These are phyloP conservation scores for Botrytis hyacinthi DNA, from an alignment of 2,329 filamentous ascomycete genomes.

Conservation along the genomic window DNA sequence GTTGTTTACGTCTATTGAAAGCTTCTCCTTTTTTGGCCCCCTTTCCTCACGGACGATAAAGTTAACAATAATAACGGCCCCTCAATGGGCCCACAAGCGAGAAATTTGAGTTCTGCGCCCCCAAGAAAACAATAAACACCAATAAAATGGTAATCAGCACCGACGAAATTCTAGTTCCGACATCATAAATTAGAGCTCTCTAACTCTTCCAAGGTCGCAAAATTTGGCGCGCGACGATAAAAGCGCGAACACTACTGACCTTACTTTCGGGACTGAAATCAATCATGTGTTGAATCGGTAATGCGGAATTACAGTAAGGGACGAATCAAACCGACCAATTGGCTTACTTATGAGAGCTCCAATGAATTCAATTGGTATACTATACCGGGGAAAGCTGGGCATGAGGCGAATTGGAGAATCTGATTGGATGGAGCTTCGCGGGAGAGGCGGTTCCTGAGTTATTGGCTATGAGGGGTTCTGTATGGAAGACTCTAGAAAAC, in stretches of 20 bases:
- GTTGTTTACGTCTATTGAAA: constrained; percentile 4
- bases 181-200: background rate
- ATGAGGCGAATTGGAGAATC: background rate
- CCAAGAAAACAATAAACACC: constrained; percentile 14
- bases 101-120: constrained; percentile 14
- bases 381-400: background rate
- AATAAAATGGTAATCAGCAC: background rate
- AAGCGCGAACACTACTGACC: constrained; percentile 13
- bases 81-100: constrained; percentile 17
- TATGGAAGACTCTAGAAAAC: background rate
- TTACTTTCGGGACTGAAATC: constrained; percentile 8
- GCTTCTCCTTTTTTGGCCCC: constrained; percentile 7
- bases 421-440: constrained; percentile 8
- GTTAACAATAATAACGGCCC: constrained; percentile 14
- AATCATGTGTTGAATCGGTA: constrained; percentile 15
- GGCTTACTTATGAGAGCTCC: background rate
- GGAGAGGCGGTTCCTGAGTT: constrained; percentile 1
- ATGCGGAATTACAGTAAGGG: constrained; percentile 15
- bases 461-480: constrained; percentile 3
- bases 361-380: background rate
- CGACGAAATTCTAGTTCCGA: background rate
- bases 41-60: background rate
- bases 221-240: constrained; percentile 2
- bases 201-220: background rate
- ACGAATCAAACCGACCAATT: background rate